Evolutionary conservation across 2,329 filamentous ascomycete species (phyloP).

Genomic region (Fusarium equiseti): DNA sequence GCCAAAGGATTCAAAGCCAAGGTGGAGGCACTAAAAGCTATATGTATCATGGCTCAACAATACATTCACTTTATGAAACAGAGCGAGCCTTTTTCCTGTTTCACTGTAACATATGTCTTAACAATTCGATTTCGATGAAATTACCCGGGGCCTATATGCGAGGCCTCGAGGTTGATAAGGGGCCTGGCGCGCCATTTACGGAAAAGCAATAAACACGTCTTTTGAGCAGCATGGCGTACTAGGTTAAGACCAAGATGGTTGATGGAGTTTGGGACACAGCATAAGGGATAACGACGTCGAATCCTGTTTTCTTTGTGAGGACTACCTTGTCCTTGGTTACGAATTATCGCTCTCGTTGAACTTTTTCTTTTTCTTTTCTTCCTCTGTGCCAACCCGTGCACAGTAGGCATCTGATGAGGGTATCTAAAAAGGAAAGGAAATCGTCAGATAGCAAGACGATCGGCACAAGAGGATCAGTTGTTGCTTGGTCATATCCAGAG

Average conservation of each 20-base stretch:
- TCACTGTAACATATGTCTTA: conserved; percentile 39
- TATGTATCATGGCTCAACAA: conserved; percentile 3
- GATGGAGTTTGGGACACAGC: conserved; percentile 43
- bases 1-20: conserved; percentile 59
- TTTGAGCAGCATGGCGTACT: conserved; percentile 47
- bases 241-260: conserved; percentile 37
- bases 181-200: conserved; percentile 44
- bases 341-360: conserved; percentile 26
- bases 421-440: conserved; percentile 11
- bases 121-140: conserved; percentile 37
- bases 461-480: conserved; percentile 1
- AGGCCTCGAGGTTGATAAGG: conserved; percentile 14
- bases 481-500: conserved; percentile 19
- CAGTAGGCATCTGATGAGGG: conserved; percentile 28
- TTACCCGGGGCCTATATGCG: conserved; percentile 17
- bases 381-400: conserved; percentile 27
- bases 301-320: conserved; percentile 35
- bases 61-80: conserved; percentile 31
- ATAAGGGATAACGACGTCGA: conserved; percentile 31
- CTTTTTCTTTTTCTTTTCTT: conserved; percentile 17
- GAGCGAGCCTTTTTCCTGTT: conserved; percentile 28
- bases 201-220: conserved; percentile 35
- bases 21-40: conserved; percentile 59
- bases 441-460: background rate
- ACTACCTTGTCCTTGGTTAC: conserved; percentile 22